Evolutionary conservation across 2,329 filamentous ascomycete genomes (phyloP), one percentile per base, ranked within the genome.

Genomic region (Pseudogymnoascus sp.): DNA sequence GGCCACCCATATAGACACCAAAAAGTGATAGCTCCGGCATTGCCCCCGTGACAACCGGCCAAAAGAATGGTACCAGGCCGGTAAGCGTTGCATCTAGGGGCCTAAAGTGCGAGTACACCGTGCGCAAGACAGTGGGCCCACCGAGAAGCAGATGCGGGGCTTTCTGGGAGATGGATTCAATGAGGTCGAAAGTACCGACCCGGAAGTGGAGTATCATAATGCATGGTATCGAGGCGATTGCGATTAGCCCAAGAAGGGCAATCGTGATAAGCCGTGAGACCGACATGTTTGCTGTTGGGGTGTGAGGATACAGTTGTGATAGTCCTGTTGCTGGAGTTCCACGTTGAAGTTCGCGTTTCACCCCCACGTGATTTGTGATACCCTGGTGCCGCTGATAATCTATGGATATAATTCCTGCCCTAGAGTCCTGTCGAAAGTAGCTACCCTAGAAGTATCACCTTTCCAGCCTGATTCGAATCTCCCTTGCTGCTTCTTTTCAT

Each of bases 31-130:
- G 63, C 2, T 63, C 65, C 6, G 48, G 62, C 43, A 63, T 60
- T n/a, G 51, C 61, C 23, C 62, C 37, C 39, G 69, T 68, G 25
- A 68, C 51, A 4, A 69, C 64, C 1, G 71, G 70, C 1, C 67
- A 68, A 61, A 73, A 73, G 65, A 73, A 73, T 1, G 62, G 43
- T 10, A 70, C 68, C 16, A 73, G 45, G 25, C 66, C 23, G 6
- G 63, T 28, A 36, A 73, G 31, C 25, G 69, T 69, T 2, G 31
- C 14, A 64, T 73, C 72, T 19, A 73, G 8, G 3, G 57, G 57
- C 8, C 14, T 14, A n/a, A 61, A 8, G 14, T 41, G 31, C n/a
- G 57, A 36, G 16, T 37, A 61, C 31, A 61, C 57, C 57, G 31
- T 61, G 31, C 57, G 57, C 7, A 54, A 16, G 14, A 31, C 48